A percentile compares a stretch with the other conserved stretches of the same genome.
phyloP scores from a whole-genome alignment of 495 filamentous ascomycete genomes.

The Neurospora cerealis region DNA sequence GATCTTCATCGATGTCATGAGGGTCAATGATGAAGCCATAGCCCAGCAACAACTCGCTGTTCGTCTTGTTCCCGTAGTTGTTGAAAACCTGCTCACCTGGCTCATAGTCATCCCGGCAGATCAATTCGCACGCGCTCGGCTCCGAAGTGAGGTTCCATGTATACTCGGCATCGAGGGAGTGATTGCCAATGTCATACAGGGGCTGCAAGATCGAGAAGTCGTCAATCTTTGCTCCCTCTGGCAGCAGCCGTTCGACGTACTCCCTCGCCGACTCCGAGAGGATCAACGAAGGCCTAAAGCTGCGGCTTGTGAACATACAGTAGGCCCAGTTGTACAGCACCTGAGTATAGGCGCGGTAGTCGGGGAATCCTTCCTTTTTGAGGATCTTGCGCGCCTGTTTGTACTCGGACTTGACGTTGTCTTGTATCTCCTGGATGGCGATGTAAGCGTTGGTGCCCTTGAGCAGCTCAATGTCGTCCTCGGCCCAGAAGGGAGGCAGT shows the following conservation, averaged over 20 bases:
- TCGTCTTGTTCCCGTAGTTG: slow-evolving; percentile 45
- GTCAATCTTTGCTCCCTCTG: slow-evolving; percentile 21
- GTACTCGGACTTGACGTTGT: slow-evolving; percentile 31
- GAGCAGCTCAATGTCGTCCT: slow-evolving; percentile 35
- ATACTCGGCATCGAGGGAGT: slow-evolving; percentile 32
- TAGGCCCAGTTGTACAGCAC: slow-evolving; percentile 46
- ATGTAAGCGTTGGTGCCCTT: slow-evolving; percentile 39
- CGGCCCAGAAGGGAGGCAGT: slow-evolving; percentile 36
- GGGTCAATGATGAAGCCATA: slow-evolving; percentile 40
- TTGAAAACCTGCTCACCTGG: slow-evolving; percentile 39
- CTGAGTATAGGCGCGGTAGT: slow-evolving; percentile 25
- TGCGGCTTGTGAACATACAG: slow-evolving; percentile 43
- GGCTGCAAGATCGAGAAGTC: slow-evolving; percentile 45
- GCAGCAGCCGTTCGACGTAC: slow-evolving; percentile 4
- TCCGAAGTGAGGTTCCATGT: slow-evolving; percentile 28
- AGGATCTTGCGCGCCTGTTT: slow-evolving; percentile 31
- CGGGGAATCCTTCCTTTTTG: slow-evolving; percentile 20
- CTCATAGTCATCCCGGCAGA: slow-evolving; percentile 16
- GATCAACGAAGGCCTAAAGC: slow-evolving; percentile 40
- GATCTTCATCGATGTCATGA: slow-evolving; percentile 7
- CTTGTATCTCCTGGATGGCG: slow-evolving; percentile 35
- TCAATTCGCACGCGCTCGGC: slow-evolving; percentile 20
- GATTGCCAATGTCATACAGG: slow-evolving; percentile 44
- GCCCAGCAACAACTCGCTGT: slow-evolving; percentile 41
- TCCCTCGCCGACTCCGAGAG: slow-evolving; percentile 11